A percentile compares a stretch with the other conserved stretches of the same genome.
phyloP scores from a whole-genome alignment of 192 early-diverging fungal genomes.

The Thoreauomyces humboldtii region DNA sequence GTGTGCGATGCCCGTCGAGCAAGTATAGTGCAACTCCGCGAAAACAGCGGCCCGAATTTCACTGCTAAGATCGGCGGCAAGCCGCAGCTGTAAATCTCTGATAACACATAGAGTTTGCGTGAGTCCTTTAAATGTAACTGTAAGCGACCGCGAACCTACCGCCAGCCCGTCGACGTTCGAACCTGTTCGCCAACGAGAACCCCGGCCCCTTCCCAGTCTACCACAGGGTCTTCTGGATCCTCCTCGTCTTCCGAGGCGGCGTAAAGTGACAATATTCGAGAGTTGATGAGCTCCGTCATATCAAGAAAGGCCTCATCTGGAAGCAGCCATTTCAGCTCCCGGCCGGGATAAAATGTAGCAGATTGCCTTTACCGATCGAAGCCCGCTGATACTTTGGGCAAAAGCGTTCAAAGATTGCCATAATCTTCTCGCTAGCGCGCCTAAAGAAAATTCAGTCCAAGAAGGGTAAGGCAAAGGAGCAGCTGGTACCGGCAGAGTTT shows the following conservation, averaged over 20 bases:
- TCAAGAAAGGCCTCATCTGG: constrained; percentile 91
- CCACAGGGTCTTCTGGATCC: constrained; percentile 18
- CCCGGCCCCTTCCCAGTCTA: constrained; percentile 25
- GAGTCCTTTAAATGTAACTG: neutral
- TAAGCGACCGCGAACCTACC: constrained; percentile 4
- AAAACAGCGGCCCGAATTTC: constrained; percentile 64
- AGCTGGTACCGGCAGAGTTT: constrained; percentile 20
- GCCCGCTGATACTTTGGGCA: constrained; percentile 66
- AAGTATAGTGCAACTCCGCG: constrained; percentile 73
- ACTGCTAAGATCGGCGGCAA: constrained; percentile 67
- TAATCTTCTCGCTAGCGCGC: constrained; percentile 67
- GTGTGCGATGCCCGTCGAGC: constrained; percentile 69
- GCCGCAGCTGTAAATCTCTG: constrained; percentile 75
- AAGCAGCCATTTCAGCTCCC: too few relatives aligned
- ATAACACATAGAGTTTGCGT: constrained; percentile 15
- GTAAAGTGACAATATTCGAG: neutral
- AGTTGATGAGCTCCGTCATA: constrained; percentile 53
- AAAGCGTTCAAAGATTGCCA: constrained; percentile 61
- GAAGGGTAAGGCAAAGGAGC: constrained; percentile 23
- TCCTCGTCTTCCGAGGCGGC: neutral
- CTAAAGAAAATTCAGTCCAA: neutral
- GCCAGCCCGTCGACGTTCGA: constrained; percentile 9
- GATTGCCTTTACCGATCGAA: constrained; percentile 40
- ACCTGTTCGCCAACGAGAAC: constrained; percentile 40
- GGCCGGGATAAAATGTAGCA: too few relatives aligned